Base-by-base conservation (phyloP, 2,329 filamentous ascomycete genomes). In the Clonostachys rhizophaga region DNA sequence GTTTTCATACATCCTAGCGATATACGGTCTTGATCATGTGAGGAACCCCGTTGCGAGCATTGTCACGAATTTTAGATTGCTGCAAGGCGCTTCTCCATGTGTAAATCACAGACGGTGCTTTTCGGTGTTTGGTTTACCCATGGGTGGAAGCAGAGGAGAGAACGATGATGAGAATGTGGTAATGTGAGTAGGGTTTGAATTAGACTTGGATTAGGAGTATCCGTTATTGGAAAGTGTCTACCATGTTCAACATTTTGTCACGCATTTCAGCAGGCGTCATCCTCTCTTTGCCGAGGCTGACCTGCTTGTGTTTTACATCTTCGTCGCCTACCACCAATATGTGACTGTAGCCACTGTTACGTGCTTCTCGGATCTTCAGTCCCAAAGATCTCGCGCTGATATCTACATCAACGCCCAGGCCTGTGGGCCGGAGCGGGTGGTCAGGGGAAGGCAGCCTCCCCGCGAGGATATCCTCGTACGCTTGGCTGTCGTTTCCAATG, bases 321-420 rank as follows among this genome's bases (percentile, higher is more conserved):
- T 75, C 75, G 33, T 81, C 72, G 1, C 91, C 91, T 11, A 94
- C 71, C 2, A 91, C 82, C 34, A 89, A 75, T 45, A 94, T 81
- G 47, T 88, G 72, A 46, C 86, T 83, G 61, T 91, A 94, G 39
- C 84, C 84, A 64, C 83, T 86, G 43, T 67, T 61, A 53, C 79
- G 84, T n/a, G 89, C 90, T 59, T 87, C 81, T 34, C 76, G 75
- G 18, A 90, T 76, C 64, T 94, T 95, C 59, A 83, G 79, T 3
- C 76, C 74, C 9, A 95, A 63, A 1, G 79, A 74, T 45, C 82
- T 76, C 13, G 75, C 69, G 46, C 79, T 84, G 34, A 71, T 74
- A 57, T 94, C 88, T 14, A 91, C 62, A 50, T 92, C 87, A 34
- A 95, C 79, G 13, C 79, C 71, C 40, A 91, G 72, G 7, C 72